phyloP scores from a whole-genome alignment of 768 basidiomycete species.

The Auriscalpium vulgare region DNA sequence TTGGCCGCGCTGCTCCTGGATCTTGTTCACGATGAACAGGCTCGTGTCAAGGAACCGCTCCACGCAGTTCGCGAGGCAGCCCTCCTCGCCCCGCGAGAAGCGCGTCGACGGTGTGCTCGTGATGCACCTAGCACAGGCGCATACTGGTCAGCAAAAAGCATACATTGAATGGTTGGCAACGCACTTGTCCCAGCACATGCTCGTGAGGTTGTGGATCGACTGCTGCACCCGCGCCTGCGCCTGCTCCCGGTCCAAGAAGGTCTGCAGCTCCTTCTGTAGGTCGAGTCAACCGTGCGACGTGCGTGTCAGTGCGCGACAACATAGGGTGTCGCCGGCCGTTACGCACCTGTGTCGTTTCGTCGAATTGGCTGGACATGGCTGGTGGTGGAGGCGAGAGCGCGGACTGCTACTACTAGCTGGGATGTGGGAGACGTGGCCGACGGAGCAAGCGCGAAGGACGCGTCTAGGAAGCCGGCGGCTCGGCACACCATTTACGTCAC shows the following conservation, averaged over 20 bases:
- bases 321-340: neutral
- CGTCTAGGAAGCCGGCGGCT: neutral
- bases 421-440: neutral
- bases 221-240: conserved; percentile 64
- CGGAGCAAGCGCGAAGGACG: neutral
- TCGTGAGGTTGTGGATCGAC: conserved; percentile 70
- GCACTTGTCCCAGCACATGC: conserved; percentile 90
- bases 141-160: neutral
- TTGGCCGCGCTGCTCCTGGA: conserved; percentile 27
- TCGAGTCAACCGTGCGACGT: neutral
- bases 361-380: conserved; percentile 53
- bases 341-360: conserved; percentile 68
- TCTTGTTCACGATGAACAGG: conserved; percentile 68
- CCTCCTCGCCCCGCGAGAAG: conserved; percentile 74
- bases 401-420: neutral
- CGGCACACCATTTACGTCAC: neutral
- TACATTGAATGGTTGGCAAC: conserved; percentile 19
- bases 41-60: conserved; percentile 87
- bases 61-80: conserved; percentile 84
- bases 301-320: neutral
- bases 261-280: conserved; percentile 69
- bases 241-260: conserved; percentile 78
- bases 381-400: neutral
- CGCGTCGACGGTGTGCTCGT: conserved; percentile 68
- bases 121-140: conserved; percentile 51